Conservation (phyloP, 345 rosid species). For the Noccaea bulbosa region DNA sequence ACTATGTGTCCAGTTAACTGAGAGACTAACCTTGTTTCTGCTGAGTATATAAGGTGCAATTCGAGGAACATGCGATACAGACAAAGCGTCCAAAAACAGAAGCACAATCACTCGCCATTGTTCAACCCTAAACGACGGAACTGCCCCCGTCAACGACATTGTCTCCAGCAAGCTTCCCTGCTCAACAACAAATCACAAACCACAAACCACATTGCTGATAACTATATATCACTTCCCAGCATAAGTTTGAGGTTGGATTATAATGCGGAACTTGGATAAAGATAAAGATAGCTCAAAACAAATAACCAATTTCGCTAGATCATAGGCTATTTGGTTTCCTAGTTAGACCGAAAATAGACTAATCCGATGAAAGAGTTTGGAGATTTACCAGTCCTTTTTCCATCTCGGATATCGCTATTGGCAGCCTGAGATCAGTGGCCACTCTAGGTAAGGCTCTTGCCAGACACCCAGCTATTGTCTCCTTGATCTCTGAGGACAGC, state of each 20-base stretch:
- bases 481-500: slow-evolving; percentile 84
- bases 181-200: slow-evolving; percentile 29
- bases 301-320: neutral
- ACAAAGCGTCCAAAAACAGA: slow-evolving; percentile 79
- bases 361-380: neutral
- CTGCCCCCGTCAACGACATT: slow-evolving; percentile 74
- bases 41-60: slow-evolving; percentile 58
- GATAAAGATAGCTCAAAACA: neutral
- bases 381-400: slow-evolving; percentile 76
- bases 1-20: neutral
- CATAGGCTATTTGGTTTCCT: neutral
- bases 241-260: slow-evolving; percentile 1
- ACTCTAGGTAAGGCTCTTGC: slow-evolving; percentile 81
- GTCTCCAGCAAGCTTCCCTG: slow-evolving; percentile 82
- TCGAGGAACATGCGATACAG: slow-evolving; percentile 66
- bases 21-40: slow-evolving; percentile 39
- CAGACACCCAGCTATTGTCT: slow-evolving; percentile 74
- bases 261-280: neutral
- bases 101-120: slow-evolving; percentile 84
- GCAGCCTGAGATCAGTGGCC: slow-evolving; percentile 65
- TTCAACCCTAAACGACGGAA: slow-evolving; percentile 65
- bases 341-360: neutral
- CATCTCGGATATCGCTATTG: slow-evolving; percentile 66
- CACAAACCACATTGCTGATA: slow-evolving; percentile 23
- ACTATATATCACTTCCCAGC: neutral